Conservation (phyloP, 208 protist genomes). For the Leishmania aethiopica region DNA sequence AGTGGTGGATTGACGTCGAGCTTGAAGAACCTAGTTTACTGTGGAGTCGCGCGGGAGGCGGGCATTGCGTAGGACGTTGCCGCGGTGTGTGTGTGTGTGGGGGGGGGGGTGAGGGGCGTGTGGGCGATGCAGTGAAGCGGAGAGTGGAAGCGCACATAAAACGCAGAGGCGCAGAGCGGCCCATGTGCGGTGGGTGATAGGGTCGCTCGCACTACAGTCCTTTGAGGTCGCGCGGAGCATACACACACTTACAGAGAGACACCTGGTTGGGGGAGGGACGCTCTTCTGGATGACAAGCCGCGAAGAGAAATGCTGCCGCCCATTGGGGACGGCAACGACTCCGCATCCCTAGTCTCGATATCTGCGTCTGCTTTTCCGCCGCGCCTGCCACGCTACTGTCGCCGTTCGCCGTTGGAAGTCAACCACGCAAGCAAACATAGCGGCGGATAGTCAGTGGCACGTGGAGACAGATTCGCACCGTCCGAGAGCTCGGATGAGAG, state of each 20-base stretch:
- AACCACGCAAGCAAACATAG: background rate
- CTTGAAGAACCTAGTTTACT: background rate
- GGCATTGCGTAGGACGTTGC: background rate
- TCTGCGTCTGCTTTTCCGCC: background rate
- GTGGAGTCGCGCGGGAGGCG: too few species aligned
- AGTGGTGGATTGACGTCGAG: too few species aligned
- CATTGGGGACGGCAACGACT: background rate
- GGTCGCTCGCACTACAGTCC: background rate
- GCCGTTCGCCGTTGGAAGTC: background rate
- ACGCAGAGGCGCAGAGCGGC: background rate
- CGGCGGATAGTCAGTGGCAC: background rate
- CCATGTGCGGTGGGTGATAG: background rate
- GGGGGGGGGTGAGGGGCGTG: background rate
- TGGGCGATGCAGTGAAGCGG: background rate
- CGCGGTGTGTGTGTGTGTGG: background rate
- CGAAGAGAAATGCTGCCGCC: background rate
- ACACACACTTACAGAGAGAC: background rate
- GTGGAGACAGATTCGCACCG: background rate
- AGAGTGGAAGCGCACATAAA: background rate
- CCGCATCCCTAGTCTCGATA: background rate
- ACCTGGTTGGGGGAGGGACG: background rate
- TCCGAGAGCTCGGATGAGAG: background rate
- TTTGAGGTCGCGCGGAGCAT: background rate
- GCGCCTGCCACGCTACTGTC: background rate
- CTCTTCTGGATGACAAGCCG: background rate